A percentile compares a stretch with the other conserved stretches of the same genome.
Conservation (phyloP, 2,329 filamentous ascomycete species). For the Pyricularia grisea region DNA sequence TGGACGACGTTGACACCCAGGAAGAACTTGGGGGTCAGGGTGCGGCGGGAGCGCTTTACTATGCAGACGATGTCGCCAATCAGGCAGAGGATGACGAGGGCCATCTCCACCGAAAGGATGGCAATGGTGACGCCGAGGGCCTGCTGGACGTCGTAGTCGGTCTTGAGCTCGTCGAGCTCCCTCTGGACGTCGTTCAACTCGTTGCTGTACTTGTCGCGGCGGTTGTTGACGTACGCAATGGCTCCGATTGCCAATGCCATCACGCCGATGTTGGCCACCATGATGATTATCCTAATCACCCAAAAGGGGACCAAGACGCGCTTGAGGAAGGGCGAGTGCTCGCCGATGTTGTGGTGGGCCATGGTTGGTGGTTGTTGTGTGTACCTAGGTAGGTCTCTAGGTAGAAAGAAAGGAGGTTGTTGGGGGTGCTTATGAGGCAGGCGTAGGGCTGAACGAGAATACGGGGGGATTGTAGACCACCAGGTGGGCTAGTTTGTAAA, state of each 20-base stretch:
- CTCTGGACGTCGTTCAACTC: background rate
- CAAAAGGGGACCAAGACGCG: conserved; percentile 24
- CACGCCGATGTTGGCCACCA: conserved; percentile 16
- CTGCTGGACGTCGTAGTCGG: conserved; percentile 9
- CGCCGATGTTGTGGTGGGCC: conserved; percentile 18
- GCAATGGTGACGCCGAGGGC: conserved; percentile 11
- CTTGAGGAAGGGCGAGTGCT: conserved; percentile 23
- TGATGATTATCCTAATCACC: conserved; percentile 20
- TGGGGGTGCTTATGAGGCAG: no score
- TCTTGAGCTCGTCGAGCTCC: conserved; percentile 4
- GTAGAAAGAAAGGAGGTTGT: background rate
- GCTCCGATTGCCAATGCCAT: conserved; percentile 13
- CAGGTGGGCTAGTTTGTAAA: background rate
- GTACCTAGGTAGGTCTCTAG: background rate
- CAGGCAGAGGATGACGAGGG: conserved; percentile 17
- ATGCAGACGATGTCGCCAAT: conserved; percentile 21
- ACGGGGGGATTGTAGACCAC: no score
- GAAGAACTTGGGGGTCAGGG: conserved; percentile 21
- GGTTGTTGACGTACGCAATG: conserved; percentile 11
- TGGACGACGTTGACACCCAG: conserved; percentile 20
- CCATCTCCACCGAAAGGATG: conserved; percentile 15
- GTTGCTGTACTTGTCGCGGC: conserved; percentile 9
- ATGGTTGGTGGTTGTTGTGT: conserved; percentile 9
- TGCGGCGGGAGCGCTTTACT: conserved; percentile 20
- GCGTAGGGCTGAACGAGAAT: background rate